Percentiles rank a stretch among this genome's conserved stretches.
Evolutionary conservation across 495 filamentous ascomycete species (phyloP).

Genomic region (Gamarada debralockiae): DNA sequence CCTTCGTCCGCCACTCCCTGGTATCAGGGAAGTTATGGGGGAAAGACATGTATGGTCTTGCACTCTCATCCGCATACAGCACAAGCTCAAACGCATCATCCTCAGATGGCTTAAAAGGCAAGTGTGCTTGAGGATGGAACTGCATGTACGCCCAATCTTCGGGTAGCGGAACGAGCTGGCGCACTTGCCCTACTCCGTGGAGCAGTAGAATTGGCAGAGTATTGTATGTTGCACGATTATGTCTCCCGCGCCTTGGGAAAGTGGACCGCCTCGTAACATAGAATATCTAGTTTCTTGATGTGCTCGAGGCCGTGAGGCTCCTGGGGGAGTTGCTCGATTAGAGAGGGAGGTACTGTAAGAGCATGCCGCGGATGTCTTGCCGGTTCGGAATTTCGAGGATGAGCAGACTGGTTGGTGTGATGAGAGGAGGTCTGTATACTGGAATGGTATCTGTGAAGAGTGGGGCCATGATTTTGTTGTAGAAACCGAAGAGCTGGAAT

Average conservation of each 20-base stretch:
- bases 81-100: conserved; percentile 22
- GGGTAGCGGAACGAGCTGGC: conserved; percentile 20
- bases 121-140: conserved; percentile 26
- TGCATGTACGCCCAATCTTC: conserved; percentile 29
- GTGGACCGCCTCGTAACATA: neutral
- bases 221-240: conserved; percentile 8
- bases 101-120: conserved; percentile 29
- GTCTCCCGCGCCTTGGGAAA: neutral
- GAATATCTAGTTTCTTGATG: neutral
- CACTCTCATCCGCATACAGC: conserved; percentile 9
- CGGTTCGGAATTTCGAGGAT: neutral
- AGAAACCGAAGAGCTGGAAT: conserved; percentile 3
- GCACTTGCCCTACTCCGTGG: conserved; percentile 1
- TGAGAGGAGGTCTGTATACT: neutral
- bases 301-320: neutral
- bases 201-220: conserved; percentile 6
- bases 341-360: neutral
- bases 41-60: conserved; percentile 35
- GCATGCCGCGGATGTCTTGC: neutral
- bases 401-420: neutral
- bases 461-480: neutral
- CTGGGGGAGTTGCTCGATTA: neutral
- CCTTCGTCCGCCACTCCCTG: conserved; percentile 47
- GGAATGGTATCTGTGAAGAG: neutral
- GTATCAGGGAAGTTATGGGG: conserved; percentile 46